Evolutionary conservation across 352 stramenopile species (phyloP), one percentile per base, ranked within the genome.

Genomic region (Phytophthora meadii): DNA sequence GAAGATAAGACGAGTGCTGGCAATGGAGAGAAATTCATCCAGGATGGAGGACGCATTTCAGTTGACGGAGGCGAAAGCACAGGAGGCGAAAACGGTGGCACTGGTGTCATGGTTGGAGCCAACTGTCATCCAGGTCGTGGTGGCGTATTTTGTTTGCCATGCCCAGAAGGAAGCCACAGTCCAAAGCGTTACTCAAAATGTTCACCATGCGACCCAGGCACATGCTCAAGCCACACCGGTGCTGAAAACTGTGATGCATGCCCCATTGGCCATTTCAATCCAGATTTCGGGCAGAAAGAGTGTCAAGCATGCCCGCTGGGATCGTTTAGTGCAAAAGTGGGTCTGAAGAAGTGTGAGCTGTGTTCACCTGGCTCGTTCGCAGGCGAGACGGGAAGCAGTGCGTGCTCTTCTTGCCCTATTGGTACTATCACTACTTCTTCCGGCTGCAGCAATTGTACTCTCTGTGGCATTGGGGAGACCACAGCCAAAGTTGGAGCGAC

Each of bases 401-500:
- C 36, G 7, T 95, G 88, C 54, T 69, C 61, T 3, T 58, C 77
- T 2, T 95, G 88, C 58, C 79, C 81, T 9, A 70, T 82, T 17
- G 88, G 88, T 36, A 87, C 60, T 10, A 88, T 94, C 30, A 77
- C 81, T 19, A 76, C 74, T 15, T 70, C 56, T 2, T 64, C 74
- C 0, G 84, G 84, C 5, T 82, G 67, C 27, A 72, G 47, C 5
- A 88, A 88, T 39, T 95, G 88, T 64, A 81, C 82, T 2, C 19
- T 90, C 22, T 95, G 88, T 74, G 85, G 81, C 30, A 79, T 95
- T 55, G 88, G 88, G 0, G 66, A 93, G 51, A 93, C 85, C 5
- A 95, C 88, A 4, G 17, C 19, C 24, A 79, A 78, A n/a, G 54
- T 55, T 37, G 85, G 86, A 9, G 73, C 81, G 7, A 76, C 74